Conservation (phyloP, 2,329 filamentous ascomycete species). For the Chaetomium globosum region DNA sequence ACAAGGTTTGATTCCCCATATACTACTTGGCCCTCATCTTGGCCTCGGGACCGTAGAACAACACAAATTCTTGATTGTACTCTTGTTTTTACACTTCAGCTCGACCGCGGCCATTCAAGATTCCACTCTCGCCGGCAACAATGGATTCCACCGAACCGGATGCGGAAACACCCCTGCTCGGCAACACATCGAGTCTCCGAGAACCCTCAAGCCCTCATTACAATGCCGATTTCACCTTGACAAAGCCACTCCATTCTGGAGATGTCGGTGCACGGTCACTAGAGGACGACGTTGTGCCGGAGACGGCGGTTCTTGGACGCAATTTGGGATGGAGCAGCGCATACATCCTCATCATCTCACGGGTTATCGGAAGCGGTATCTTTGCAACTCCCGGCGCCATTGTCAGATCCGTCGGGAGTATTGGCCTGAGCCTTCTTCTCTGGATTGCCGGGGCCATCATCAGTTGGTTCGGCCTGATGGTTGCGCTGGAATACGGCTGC, state of each 20-base stretch:
- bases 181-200: background rate
- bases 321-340: slow-evolving; percentile 65
- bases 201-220: background rate
- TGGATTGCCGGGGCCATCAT: slow-evolving; percentile 66
- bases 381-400: slow-evolving; percentile 73
- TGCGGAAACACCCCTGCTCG: slow-evolving; percentile 15
- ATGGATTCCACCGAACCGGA: slow-evolving; percentile 28
- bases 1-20: background rate
- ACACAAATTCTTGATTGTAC: background rate
- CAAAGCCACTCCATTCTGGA: background rate
- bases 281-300: slow-evolving; percentile 62
- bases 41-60: too few species aligned
- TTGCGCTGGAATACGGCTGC: slow-evolving; percentile 68
- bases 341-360: slow-evolving; percentile 68
- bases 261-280: slow-evolving; percentile 39
- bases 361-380: slow-evolving; percentile 71
- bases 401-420: slow-evolving; percentile 65
- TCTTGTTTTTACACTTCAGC: background rate
- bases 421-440: slow-evolving; percentile 62
- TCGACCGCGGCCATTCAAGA: background rate
- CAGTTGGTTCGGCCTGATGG: slow-evolving; percentile 61
- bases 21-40: background rate
- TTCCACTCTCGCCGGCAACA: background rate
- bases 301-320: slow-evolving; percentile 60
- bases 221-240: background rate